Evolutionary conservation across 805 yeast species (phyloP).

Genomic region (Wickerhamomyces alni): DNA sequence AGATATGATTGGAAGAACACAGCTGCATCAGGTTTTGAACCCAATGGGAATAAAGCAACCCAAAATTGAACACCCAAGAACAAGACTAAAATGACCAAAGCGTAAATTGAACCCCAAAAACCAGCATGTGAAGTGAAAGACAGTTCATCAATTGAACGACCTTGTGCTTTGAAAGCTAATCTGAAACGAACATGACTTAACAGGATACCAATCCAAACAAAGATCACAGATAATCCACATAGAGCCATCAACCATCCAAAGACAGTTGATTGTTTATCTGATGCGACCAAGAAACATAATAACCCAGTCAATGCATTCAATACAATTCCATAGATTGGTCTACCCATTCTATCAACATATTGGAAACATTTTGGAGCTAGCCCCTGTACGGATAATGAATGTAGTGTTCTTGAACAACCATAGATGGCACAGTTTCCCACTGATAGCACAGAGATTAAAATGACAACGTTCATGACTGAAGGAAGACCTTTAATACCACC

Average conservation of each 20-base stretch:
- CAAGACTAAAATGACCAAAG: slow-evolving; percentile 28
- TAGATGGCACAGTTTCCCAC: slow-evolving; percentile 53
- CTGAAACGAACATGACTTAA: slow-evolving; percentile 40
- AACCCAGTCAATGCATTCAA: slow-evolving; percentile 36
- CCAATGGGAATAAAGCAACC: slow-evolving; percentile 42
- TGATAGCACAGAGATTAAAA: slow-evolving; percentile 33
- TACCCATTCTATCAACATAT: slow-evolving; percentile 43
- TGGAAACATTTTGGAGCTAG: slow-evolving; percentile 37
- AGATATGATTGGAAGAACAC: slow-evolving; percentile 35
- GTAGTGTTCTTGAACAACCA: slow-evolving; percentile 49
- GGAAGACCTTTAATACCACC: slow-evolving; percentile 32
- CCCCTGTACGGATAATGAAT: slow-evolving; percentile 39
- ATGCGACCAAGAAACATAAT: slow-evolving; percentile 40
- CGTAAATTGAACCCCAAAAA: slow-evolving; percentile 34
- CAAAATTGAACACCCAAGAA: slow-evolving; percentile 41
- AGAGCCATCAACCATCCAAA: slow-evolving; percentile 45
- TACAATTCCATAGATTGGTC: slow-evolving; percentile 41
- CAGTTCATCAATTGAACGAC: slow-evolving; percentile 34
- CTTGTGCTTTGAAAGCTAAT: slow-evolving; percentile 37
- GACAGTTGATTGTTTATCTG: slow-evolving; percentile 31
- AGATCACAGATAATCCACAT: slow-evolving; percentile 41
- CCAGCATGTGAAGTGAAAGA: slow-evolving; percentile 39
- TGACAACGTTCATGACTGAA: slow-evolving; percentile 35
- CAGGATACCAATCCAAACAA: slow-evolving; percentile 46
- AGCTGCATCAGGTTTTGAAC: slow-evolving; percentile 28